Evolutionary conservation across 345 rosid genomes (phyloP), one percentile per base, ranked within the genome.

Genomic region (Xanthoceras sorbifolium): DNA sequence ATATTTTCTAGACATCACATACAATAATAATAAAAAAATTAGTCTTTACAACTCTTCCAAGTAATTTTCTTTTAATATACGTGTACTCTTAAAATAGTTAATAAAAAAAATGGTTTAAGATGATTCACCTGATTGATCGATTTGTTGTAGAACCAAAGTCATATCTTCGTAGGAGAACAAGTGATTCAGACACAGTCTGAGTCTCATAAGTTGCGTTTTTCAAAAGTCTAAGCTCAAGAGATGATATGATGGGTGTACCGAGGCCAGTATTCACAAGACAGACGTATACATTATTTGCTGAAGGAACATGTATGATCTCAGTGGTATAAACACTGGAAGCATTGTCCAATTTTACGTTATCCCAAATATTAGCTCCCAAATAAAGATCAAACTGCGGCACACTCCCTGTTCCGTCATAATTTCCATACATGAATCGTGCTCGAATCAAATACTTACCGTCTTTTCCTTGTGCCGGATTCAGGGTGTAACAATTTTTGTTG

Each of bases 241-340:
- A 55, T 26, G 83, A 80, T 14, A 80, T 70, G n/a, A 80, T 69
- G 54, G 82, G 82, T 1, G 67, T 70, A 3, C 82, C 82, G 0
- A 48, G 46, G 2, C 76, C 76, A 0, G 79, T 76, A 46, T 80
- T 72, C 4, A 59, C 77, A 4, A 80, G 79, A 52, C 79, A 80
- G 50, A 80, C 69, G 20, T 28, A 5, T 14, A 70, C 20, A 11
- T 55, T 3, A 18, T 72, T 29, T 26, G 17, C 3, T 3, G 38
- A 32, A 0, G 80, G 36, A 48, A 69, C 8, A 28, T 77, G 76
- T n/a, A 77, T 74, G 67, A 81, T 62, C 38, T 81, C 84, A 6
- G 32, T 59, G 36, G 67, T 61, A 9, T 15, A 20, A 4, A 25
- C 9, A 31, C 28, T 59, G 1, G 76, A 60, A 12, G 70, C 38